Base-by-base conservation (phyloP, 2,329 filamentous ascomycete species). In the Berkeleyomyces basicola region DNA sequence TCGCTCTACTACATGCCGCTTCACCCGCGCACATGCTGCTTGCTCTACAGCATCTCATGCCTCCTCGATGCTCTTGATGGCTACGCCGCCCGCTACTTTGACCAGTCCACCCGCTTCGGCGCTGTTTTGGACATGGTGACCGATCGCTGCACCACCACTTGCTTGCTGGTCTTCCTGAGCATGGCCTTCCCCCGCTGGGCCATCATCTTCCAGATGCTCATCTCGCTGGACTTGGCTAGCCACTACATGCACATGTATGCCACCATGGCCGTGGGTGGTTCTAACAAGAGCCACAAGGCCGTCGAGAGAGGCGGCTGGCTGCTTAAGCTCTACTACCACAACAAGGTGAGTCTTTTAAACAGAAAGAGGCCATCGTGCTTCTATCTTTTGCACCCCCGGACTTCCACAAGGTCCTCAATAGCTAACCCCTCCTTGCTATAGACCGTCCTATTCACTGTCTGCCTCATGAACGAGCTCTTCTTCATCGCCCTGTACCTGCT, bases 241-340 rank as follows among this genome's bases (percentile, higher is more conserved):
- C 93, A 99, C 75, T 99, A 97, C 73, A 92, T 97, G 79, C 93
- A 99, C 77, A 99, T 99, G 93, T 97, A 95, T 72, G 89, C 91
- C 10, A 96, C 90, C 0, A 78, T 96, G 70, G 85, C 86, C 67
- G 93, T 96, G 83, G 90, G 87, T 61, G 90, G 89, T 61, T 80
- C 83, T 61, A 82, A 84, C 68, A 88, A 76, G 67, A 86, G 90
- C 77, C 93, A 99, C 78, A 99, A 99, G 83, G 91, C 88, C 69
- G 85, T 99, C 61, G 90, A 95, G 71, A 88, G 82, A 72, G 80
- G 90, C 72, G 96, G 89, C 77, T 89, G 86, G 83, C 79, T 97
- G 64, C 76, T 99, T 72, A 93, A 96, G 74, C 78, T 95, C 64
- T 99, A 99, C 79, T 99, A 99, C 76, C 92, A 90, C 66, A 97